A percentile compares a stretch with the other conserved stretches of the same genome.
Evolutionary conservation across 371 early-diverging fungal species (phyloP).

Genomic region (Haplosporangium sp.): DNA sequence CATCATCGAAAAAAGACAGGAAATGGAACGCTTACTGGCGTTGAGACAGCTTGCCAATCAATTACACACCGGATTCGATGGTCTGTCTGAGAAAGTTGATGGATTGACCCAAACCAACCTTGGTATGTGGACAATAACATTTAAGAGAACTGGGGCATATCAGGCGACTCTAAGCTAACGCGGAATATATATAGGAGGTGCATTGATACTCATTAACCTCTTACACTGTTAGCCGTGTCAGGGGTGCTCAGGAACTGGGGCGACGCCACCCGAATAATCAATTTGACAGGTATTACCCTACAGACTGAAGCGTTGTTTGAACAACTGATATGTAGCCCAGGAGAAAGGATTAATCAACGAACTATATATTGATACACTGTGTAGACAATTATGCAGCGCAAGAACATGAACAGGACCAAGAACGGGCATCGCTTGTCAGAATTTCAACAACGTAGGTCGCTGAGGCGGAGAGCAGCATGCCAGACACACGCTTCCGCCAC

Average conservation of each 20-base stretch:
- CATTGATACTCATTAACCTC: too few relatives aligned
- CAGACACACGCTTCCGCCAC: neutral
- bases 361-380: neutral
- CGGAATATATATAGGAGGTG: too few relatives aligned
- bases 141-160: neutral
- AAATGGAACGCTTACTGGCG: conserved; percentile 33
- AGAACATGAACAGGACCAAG: conserved; percentile 30
- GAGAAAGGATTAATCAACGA: too few relatives aligned
- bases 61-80: conserved; percentile 44
- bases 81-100: conserved; percentile 44
- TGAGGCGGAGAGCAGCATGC: too few relatives aligned
- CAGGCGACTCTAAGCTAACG: too few relatives aligned
- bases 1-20: conserved; percentile 38
- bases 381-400: conserved; percentile 38
- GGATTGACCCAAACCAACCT: conserved; percentile 42
- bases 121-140: conserved; percentile 25
- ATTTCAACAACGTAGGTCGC: conserved; percentile 21
- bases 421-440: conserved; percentile 34
- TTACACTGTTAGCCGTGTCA: conserved; percentile 27
- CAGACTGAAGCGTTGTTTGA: neutral
- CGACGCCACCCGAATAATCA: conserved; percentile 33
- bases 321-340: too few relatives aligned
- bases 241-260: conserved; percentile 50
- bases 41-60: conserved; percentile 36
- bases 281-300: conserved; percentile 32